Evolutionary conservation across 2,329 filamentous ascomycete species (phyloP).

Genomic region (Diaporthe sp.): DNA sequence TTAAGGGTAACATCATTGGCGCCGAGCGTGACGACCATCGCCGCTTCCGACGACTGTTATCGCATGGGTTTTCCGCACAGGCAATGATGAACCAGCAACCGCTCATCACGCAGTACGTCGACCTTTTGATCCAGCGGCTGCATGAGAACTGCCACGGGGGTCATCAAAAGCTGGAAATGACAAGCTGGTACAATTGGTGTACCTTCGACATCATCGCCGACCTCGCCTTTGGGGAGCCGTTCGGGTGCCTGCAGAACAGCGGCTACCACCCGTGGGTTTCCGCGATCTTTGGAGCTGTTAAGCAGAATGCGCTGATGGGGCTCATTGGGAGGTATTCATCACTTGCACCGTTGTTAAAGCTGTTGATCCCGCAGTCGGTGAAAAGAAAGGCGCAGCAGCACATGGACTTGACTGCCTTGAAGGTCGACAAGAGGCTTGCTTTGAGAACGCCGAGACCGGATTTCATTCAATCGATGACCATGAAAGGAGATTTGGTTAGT

Average conservation of each 20-base stretch:
- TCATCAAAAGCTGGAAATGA: neutral
- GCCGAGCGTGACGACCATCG: constrained; percentile 15
- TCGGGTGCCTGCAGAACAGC: constrained; percentile 2
- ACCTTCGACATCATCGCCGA: constrained; percentile 43
- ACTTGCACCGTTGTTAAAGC: neutral
- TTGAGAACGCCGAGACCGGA: constrained; percentile 29
- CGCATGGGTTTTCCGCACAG: constrained; percentile 5
- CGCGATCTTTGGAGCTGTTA: neutral
- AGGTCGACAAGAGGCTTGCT: neutral
- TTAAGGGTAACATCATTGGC: constrained; percentile 7
- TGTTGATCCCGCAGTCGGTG: neutral
- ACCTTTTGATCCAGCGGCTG: neutral
- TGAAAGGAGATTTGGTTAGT: constrained; percentile 34
- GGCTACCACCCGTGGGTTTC: neutral
- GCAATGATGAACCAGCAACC: constrained; percentile 1
- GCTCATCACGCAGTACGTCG: neutral
- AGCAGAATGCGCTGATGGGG: neutral
- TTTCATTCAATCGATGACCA: constrained; percentile 40
- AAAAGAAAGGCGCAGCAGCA: neutral
- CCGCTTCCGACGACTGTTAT: neutral
- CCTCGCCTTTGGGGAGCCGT: constrained; percentile 22
- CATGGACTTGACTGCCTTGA: neutral
- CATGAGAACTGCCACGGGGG: neutral
- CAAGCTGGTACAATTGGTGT: constrained; percentile 45
- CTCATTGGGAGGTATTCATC: neutral